Evolutionary conservation across 83 land plant species (phyloP), one percentile per base, ranked within the genome.

Genomic region (Larix sibirica): DNA sequence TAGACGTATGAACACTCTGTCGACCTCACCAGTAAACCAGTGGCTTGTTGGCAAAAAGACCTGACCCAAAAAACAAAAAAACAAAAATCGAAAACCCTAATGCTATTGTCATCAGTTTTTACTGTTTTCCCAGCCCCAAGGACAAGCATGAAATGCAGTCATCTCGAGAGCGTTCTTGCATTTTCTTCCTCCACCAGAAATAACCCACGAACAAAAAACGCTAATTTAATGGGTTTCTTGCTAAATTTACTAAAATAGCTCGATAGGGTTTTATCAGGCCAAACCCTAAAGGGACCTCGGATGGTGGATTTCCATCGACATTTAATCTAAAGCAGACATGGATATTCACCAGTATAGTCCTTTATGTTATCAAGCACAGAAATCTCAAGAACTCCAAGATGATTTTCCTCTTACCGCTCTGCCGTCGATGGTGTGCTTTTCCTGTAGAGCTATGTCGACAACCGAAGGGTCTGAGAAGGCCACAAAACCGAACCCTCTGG

Each of bases 401-500:
- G 33, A 31, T 26, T 7, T 66, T 66, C 26, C 16, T 31, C 89
- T 84, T 77, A 92, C 94, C 60, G 86, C 86, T 67, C 92, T 69
- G 5, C 90, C 92, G 65, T 92, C 92, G 44, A 92, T 88, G 73
- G 80, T 80, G 81, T 92, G 94, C 28, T 71, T 85, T 63, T 92
- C 94, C 80, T 90, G 90, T 23, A 92, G 92, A 85, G 90, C 92
- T 50, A 77, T 79, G 77, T 92, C 94, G 26, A 92, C 83, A 42
- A 88, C 13, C 8, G 85, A 31, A 5, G 94, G 94, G 82, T 92
- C 94, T 42, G 92, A 66, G 54, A 92, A 92, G 44, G 83, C 89
- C 4, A 92, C 92, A 50, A 92, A 92, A 1, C 92, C 94, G 54
- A 92, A 92, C 0, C 94, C 94, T 64, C 92, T 71, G 60, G 94